Evolutionary conservation across 2,329 filamentous ascomycete genomes (phyloP), one percentile per base, ranked within the genome.

Genomic region (Ophiosphaerella herpotricha): DNA sequence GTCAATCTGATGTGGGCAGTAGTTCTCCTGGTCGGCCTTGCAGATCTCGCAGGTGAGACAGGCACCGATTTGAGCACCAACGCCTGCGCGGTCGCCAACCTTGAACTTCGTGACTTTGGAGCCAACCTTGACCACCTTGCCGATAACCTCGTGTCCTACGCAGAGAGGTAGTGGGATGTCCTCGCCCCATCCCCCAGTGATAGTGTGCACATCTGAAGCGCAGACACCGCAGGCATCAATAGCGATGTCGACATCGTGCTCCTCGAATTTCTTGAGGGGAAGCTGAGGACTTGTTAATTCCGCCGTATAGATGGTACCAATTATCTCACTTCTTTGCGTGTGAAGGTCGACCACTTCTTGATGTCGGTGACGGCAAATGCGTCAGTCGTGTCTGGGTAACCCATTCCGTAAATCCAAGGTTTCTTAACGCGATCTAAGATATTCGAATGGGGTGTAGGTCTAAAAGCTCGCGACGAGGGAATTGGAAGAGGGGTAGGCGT

Each of bases 191-290:
- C 86, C 85, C 46, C 78, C 78, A 48, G 66, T 74, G 61, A 78
- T 78, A 57, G 74, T 79, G 69, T 80, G 77, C 26, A 79, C 66
- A 55, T 80, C 77, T 35, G 73, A 76, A 43, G 74, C 77, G 69
- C 78, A 81, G 47, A 81, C 78, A 66, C 72, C 72, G 55, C 72
- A 74, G 16, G 60, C 86, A 60, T 91, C 86, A 65, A 96, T 87
- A 79, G 92, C 88, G 75, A 96, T 84, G 71, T 96, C 91, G 64
- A 96, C 85, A 70, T 96, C 91, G 74, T 90, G 83, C 71, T 92
- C 89, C 58, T 87, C 90, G 71, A 95, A 95, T 14, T 89, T 88
- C 78, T 95, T 94, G 50, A 92, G 85, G 62, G 86, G 83, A 78
- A 90, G 91, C 78, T 92, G 73, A 7, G 7, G 13, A 11, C 18